Conservation (phyloP, 2,329 filamentous ascomycete genomes). For the Verticillium isaacii region DNA sequence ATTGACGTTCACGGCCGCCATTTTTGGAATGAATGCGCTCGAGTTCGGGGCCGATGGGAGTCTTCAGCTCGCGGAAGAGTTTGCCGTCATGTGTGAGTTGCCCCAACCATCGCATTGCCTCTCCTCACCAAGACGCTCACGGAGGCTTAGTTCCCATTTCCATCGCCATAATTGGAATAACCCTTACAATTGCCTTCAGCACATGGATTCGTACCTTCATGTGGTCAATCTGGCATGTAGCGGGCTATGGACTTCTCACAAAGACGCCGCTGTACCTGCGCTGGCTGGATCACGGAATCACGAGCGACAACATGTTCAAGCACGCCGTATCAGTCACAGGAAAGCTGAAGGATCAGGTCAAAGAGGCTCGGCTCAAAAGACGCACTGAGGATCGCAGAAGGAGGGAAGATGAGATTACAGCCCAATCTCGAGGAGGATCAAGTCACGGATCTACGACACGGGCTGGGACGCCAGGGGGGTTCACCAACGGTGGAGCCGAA, state of each 20-base stretch:
- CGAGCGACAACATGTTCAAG: background rate
- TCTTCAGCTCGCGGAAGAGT: conserved; percentile 12
- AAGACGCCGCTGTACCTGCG: background rate
- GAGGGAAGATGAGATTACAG: background rate
- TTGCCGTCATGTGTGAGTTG: conserved; percentile 18
- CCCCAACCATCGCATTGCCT: too few relatives aligned
- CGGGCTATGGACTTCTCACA: background rate
- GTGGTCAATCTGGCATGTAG: background rate
- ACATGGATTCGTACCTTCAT: conserved; percentile 12
- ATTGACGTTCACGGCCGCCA: conserved; percentile 27
- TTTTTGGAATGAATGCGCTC: conserved; percentile 33
- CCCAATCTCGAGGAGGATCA: background rate
- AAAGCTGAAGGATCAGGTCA: background rate
- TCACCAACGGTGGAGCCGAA: background rate
- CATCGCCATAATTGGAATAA: conserved; percentile 13
- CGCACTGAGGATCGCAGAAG: background rate
- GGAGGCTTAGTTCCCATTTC: conserved; percentile 13
- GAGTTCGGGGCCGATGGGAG: conserved; percentile 15
- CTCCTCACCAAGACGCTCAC: background rate
- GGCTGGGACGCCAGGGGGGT: background rate
- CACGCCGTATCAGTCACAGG: background rate
- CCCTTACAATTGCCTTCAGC: conserved; percentile 13
- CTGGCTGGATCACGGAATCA: background rate
- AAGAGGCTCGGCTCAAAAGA: background rate
- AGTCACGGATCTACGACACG: background rate